Conservation (phyloP, 2,329 filamentous ascomycete species). For the Trichoderma semiorbis region DNA sequence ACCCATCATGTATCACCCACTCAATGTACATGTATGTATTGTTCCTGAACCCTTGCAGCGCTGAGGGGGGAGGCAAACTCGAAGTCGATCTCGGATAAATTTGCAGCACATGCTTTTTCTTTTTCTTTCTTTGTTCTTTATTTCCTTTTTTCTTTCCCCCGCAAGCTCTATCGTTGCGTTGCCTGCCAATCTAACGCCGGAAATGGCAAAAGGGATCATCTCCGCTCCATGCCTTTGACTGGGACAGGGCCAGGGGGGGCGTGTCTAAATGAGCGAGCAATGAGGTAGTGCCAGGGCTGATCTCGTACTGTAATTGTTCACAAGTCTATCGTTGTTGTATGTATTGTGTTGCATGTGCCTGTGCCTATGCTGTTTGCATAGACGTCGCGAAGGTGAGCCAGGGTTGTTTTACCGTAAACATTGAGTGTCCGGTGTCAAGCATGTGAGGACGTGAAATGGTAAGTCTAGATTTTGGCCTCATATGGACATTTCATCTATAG, state of each 20-base stretch:
- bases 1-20: no score
- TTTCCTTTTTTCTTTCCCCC: background rate
- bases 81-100: background rate
- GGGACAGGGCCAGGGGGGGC: background rate
- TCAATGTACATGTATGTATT: background rate
- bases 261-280: background rate
- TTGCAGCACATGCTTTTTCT: background rate
- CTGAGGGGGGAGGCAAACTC: background rate
- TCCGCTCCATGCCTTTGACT: background rate
- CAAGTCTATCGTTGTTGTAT: background rate
- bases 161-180: background rate
- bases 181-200: background rate
- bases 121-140: background rate
- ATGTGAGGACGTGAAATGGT: background rate
- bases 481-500: background rate
- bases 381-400: background rate
- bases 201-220: background rate
- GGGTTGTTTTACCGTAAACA: background rate
- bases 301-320: background rate
- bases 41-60: background rate
- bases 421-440: background rate
- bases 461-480: background rate
- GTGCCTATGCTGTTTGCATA: background rate
- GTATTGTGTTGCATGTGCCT: background rate
- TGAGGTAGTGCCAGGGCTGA: background rate